Conservation (phyloP, 257 asterid genomes). For the Knoxia roxburghii region DNA sequence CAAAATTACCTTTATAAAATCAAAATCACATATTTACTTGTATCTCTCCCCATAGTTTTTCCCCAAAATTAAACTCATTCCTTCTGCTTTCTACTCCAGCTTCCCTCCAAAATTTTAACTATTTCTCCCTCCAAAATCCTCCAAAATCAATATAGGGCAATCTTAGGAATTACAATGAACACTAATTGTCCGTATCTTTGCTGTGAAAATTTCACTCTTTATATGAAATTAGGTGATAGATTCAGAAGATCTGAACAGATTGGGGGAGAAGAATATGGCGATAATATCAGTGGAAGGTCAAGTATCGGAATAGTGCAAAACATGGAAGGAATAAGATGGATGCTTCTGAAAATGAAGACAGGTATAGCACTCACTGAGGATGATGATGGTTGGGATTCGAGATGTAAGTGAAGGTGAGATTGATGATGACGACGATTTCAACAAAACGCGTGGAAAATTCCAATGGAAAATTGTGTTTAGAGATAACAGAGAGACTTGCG, state of each 20-base stretch:
- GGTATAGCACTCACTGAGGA: slow-evolving; percentile 27
- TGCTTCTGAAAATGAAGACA: slow-evolving; percentile 43
- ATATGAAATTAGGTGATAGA: slow-evolving; percentile 50
- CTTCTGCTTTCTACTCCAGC: too few relatives aligned
- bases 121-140: too few relatives aligned
- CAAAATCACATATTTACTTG: too few relatives aligned
- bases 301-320: slow-evolving; percentile 35
- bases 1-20: too few relatives aligned
- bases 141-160: too few relatives aligned
- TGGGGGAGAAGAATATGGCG: slow-evolving; percentile 45
- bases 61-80: too few relatives aligned
- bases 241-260: slow-evolving; percentile 38
- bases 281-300: slow-evolving; percentile 37
- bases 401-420: slow-evolving; percentile 22
- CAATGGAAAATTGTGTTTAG: slow-evolving; percentile 19
- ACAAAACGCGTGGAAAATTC: slow-evolving; percentile 16
- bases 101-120: too few relatives aligned
- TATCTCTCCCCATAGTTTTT: too few relatives aligned
- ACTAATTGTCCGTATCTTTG: too few relatives aligned
- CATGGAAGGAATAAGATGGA: slow-evolving; percentile 28
- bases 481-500: slow-evolving; percentile 13
- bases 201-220: too few relatives aligned
- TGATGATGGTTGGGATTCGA: slow-evolving; percentile 37
- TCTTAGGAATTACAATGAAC: too few relatives aligned
- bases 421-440: slow-evolving; percentile 30